Conservation (phyloP, 441 rosid species). For the Pelargonium exstipulatum region DNA sequence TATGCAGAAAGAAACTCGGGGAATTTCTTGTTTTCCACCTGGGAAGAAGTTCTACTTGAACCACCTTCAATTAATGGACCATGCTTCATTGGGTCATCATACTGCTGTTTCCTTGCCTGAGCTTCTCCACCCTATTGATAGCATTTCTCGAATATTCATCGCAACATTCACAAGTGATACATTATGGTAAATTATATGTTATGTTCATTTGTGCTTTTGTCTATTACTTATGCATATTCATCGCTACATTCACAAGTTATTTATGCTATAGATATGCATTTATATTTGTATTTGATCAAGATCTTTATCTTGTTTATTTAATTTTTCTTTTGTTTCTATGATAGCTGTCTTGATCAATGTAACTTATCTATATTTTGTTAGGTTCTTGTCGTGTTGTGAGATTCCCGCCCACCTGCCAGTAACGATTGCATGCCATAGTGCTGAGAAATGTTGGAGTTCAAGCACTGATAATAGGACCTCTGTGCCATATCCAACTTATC, state of each 20-base stretch:
- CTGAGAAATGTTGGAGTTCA: slow-evolving; percentile 80
- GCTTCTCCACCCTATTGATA: slow-evolving; percentile 68
- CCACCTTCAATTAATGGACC: slow-evolving; percentile 51
- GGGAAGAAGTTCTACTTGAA: slow-evolving; percentile 77
- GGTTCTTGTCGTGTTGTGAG: slow-evolving; percentile 73
- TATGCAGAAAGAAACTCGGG: slow-evolving; percentile 18
- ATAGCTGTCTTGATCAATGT: not conserved
- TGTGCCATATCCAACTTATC: slow-evolving; percentile 58
- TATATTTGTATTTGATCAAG: not conserved
- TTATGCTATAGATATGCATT: not conserved
- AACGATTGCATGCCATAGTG: slow-evolving; percentile 77
- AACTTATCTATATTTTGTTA: slow-evolving; percentile 18
- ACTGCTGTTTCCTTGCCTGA: slow-evolving; percentile 61
- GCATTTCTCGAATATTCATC: slow-evolving; percentile 56
- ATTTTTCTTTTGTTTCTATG: slow-evolving; percentile 4
- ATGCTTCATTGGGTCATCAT: slow-evolving; percentile 29
- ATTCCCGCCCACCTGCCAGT: slow-evolving; percentile 72
- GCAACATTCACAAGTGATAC: slow-evolving; percentile 90
- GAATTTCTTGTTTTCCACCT: slow-evolving; percentile 27
- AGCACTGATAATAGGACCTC: slow-evolving; percentile 52
- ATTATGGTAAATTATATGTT: slow-evolving; percentile 46
- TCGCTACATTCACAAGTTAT: too few relatives aligned
- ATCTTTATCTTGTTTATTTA: not conserved
- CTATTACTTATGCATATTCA: too few relatives aligned
- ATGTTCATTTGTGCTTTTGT: not conserved